Conservation (phyloP, 805 yeast species). For the Starmerella khaoyaiensis region DNA sequence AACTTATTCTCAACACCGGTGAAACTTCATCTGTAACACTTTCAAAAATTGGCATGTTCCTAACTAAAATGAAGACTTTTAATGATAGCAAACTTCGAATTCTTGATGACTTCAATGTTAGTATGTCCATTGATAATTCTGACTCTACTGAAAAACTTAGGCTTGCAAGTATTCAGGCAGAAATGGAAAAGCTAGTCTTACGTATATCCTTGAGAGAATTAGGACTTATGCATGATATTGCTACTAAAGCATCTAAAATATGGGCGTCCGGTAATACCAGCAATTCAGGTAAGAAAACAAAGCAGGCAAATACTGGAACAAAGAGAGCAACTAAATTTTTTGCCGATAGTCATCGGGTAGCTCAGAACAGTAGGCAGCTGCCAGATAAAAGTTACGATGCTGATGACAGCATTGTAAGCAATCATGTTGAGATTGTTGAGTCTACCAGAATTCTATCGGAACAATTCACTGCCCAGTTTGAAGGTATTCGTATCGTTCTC, state of each 20-base stretch:
- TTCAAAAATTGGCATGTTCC: slow-evolving; percentile 72
- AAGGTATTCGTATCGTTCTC: slow-evolving; percentile 66
- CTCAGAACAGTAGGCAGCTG: background rate
- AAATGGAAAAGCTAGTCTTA: slow-evolving; percentile 67
- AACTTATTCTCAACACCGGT: slow-evolving; percentile 56
- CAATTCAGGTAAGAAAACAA: background rate
- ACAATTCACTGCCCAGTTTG: slow-evolving; percentile 48
- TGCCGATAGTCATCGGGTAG: slow-evolving; percentile 15
- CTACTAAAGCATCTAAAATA: slow-evolving; percentile 51
- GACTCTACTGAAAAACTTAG: slow-evolving; percentile 47
- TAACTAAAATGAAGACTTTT: slow-evolving; percentile 57
- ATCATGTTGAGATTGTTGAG: background rate
- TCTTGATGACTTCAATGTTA: slow-evolving; percentile 77
- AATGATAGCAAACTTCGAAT: slow-evolving; percentile 56
- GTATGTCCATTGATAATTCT: slow-evolving; percentile 58
- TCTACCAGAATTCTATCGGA: slow-evolving; percentile 49
- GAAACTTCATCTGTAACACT: slow-evolving; percentile 54
- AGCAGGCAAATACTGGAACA: slow-evolving; percentile 6
- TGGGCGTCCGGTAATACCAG: background rate
- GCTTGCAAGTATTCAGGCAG: slow-evolving; percentile 51
- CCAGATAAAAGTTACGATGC: background rate
- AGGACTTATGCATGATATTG: slow-evolving; percentile 58
- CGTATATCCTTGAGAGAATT: slow-evolving; percentile 82
- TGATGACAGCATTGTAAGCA: background rate
- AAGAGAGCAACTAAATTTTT: slow-evolving; percentile 11